These are phyloP conservation scores for Saksenaea oblongispora DNA, from an alignment of 371 early-diverging fungal species.

Conservation along the genomic window DNA sequence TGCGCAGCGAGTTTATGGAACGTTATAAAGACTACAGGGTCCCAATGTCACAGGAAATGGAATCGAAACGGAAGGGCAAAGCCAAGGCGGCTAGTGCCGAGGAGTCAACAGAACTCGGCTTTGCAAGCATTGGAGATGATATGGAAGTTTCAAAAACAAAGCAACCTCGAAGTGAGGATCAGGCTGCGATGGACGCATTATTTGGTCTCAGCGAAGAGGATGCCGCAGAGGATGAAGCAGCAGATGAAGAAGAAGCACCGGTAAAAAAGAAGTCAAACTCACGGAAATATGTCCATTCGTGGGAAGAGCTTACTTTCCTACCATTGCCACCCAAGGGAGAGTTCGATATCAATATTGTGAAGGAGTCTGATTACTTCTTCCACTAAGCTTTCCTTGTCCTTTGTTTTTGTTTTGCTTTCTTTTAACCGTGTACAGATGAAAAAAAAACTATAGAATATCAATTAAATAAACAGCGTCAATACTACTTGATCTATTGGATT, in stretches of 20 bases:
- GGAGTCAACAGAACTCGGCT: slow-evolving; percentile 16
- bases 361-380: slow-evolving; percentile 90
- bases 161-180: not conserved
- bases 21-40: slow-evolving; percentile 79
- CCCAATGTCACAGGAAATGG: slow-evolving; percentile 55
- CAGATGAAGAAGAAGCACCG: slow-evolving; percentile 18
- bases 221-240: slow-evolving; percentile 16
- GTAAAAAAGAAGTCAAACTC: slow-evolving; percentile 13
- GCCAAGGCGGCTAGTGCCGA: slow-evolving; percentile 9
- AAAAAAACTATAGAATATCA: not conserved
- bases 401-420: not conserved
- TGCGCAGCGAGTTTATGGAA: slow-evolving; percentile 81
- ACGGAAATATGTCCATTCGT: slow-evolving; percentile 50
- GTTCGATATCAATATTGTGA: slow-evolving; percentile 82
- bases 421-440: not conserved
- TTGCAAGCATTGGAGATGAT: slow-evolving; percentile 6
- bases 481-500: too few relatives aligned
- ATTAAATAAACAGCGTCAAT: not conserved
- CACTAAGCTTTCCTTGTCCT: slow-evolving; percentile 43
- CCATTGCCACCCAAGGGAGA: slow-evolving; percentile 82
- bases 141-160: not conserved
- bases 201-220: slow-evolving; percentile 26
- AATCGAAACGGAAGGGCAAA: slow-evolving; percentile 8
- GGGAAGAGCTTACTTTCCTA: slow-evolving; percentile 74
- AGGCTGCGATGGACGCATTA: slow-evolving; percentile 25